Percentiles rank a stretch among this genome's conserved stretches.
Conservation (phyloP, 305 asterid genomes). For the Rubia tinctorum region DNA sequence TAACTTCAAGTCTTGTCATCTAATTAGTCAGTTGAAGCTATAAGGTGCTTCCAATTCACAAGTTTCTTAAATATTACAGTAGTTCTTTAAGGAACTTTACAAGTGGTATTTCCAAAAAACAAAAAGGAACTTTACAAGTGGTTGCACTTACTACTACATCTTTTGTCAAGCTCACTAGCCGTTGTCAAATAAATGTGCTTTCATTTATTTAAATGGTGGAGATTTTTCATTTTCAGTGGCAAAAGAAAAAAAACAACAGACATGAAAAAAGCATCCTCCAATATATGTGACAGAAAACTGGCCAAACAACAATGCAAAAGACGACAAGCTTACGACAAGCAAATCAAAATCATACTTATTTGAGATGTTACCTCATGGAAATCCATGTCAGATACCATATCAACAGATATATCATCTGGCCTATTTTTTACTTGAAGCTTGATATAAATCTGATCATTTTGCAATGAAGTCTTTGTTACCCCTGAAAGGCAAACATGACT, state of each 20-base stretch:
- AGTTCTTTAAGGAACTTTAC: neutral
- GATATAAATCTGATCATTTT: neutral
- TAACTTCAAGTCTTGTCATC: neutral
- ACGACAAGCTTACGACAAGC: neutral
- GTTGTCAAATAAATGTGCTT: neutral
- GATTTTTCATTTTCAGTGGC: neutral
- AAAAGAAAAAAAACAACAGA: neutral
- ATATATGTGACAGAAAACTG: neutral
- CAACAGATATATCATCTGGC: slow-evolving; percentile 7
- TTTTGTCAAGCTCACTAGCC: neutral
- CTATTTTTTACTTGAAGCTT: slow-evolving; percentile 8
- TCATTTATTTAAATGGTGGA: neutral
- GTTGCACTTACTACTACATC: neutral
- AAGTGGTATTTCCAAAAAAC: neutral
- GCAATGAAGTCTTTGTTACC: slow-evolving; percentile 2
- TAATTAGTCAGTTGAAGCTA: neutral
- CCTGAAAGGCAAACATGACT: neutral
- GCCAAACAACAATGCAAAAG: neutral
- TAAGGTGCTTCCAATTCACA: neutral
- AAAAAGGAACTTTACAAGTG: neutral
- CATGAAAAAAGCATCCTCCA: neutral
- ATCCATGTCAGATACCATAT: slow-evolving; percentile 9
- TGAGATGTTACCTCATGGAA: neutral
- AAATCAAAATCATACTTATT: neutral
- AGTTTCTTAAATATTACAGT: neutral